Evolutionary conservation across 108 stramenopile species (phyloP).

Genomic region (Cyclotella kingstonii): DNA sequence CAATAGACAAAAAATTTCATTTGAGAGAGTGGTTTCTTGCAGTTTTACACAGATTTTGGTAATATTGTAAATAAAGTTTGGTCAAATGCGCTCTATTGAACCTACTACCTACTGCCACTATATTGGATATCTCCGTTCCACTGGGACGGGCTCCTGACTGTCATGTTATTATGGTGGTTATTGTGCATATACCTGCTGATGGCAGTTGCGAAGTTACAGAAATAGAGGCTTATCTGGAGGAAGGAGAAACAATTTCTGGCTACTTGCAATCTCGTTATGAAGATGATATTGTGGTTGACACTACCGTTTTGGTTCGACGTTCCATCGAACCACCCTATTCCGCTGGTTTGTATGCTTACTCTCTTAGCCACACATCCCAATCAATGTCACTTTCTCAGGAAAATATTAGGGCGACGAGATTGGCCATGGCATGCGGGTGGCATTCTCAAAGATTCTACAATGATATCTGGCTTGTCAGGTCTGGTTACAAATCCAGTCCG

Average conservation of each 20-base stretch:
- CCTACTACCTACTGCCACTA: too few relatives aligned
- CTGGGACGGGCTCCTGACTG: not conserved
- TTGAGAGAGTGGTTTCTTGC: too few relatives aligned
- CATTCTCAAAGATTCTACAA: slow-evolving; percentile 58
- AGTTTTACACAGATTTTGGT: too few relatives aligned
- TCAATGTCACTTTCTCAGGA: slow-evolving; percentile 1
- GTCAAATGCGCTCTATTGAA: too few relatives aligned
- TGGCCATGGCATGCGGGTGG: slow-evolving; percentile 84
- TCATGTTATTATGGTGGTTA: not conserved
- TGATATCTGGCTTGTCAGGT: slow-evolving; percentile 53
- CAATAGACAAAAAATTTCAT: too few relatives aligned
- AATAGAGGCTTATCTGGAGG: not conserved
- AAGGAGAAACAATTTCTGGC: slow-evolving; percentile 19
- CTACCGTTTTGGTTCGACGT: slow-evolving; percentile 11
- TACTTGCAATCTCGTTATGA: slow-evolving; percentile 8
- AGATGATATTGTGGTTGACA: slow-evolving; percentile 11
- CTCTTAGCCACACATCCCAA: slow-evolving; percentile 9
- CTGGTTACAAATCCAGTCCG: slow-evolving; percentile 12
- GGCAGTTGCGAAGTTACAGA: not conserved
- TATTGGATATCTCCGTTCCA: not conserved
- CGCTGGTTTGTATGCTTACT: slow-evolving; percentile 22
- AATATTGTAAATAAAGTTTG: too few relatives aligned
- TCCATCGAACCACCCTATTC: not conserved
- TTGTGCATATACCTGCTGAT: slow-evolving; percentile 1
- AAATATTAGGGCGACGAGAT: slow-evolving; percentile 72